Base-by-base conservation (phyloP, 2,329 filamentous ascomycete species). In the Sporothrix schenckii region DNA sequence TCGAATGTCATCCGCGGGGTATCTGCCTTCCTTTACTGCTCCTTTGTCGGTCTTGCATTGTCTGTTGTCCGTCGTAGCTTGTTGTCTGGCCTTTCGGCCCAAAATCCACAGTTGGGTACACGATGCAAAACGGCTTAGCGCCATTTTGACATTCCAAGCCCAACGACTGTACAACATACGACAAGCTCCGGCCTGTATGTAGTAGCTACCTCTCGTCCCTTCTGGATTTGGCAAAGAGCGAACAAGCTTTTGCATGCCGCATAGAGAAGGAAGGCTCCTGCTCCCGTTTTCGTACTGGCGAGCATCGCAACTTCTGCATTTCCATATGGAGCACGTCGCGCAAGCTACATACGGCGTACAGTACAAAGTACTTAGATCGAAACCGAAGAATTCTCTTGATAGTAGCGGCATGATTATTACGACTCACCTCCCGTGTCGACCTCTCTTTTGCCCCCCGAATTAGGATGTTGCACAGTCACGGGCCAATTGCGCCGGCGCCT, bases 61-160 rank as follows among this genome's bases (percentile, higher is more conserved):
- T n/a, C 16, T 58, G 30, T 58, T 58, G 19, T 58, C 53, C 30
- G 30, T 24, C 13, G 30, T 50, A 27, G 58, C 52, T 47, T 47
- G 10, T 44, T 44, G 47, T 50, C 30, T 60, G 24, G 34, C 52
- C 24, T 56, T 49, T 63, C 52, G 39, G 66, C 66, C 66, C 60
- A 58, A 69, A 27, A 69, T 65, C 70, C 70, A 72, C 70, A 72
- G 16, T 72, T 72, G 68, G 70, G 70, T 67, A 63, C 63, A 7
- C 56, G 44, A 70, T 70, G 47, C 41, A 61, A 54, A 67, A 41
- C 50, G 65, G 24, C 10, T 34, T 58, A 53, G 58, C 47, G 49
- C 34, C 21, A 11, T 49, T 24, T 24, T 7, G 53, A 49, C 66
- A 16, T 47, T 44, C 19, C 19, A 16, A 21, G 21, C n/a, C 34